Evolutionary conservation across 345 rosid genomes (phyloP).

Genomic region (Linum usitatissimum): DNA sequence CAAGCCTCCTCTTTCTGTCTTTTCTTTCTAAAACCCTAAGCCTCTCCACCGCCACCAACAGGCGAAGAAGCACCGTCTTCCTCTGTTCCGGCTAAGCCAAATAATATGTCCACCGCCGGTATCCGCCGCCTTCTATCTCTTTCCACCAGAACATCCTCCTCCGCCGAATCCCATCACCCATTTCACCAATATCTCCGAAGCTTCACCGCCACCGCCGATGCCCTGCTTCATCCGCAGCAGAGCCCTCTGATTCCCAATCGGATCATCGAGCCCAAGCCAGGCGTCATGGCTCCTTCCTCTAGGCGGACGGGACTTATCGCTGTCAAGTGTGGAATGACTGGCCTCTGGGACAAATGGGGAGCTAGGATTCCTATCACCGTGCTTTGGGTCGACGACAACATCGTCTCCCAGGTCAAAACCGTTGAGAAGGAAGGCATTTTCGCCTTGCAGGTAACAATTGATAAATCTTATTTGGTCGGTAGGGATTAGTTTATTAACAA

Average conservation of each 20-base stretch:
- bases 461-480: no score
- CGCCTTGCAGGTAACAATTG: conserved; percentile 54
- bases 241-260: conserved; percentile 13
- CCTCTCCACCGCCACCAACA: no score
- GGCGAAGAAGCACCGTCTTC: no score
- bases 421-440: conserved; percentile 80
- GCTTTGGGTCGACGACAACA: conserved; percentile 83
- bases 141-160: not conserved
- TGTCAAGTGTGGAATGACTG: conserved; percentile 85
- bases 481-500: no score
- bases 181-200: not conserved
- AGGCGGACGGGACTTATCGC: conserved; percentile 81
- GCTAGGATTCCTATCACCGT: conserved; percentile 64
- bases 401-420: conserved; percentile 90
- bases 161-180: not conserved
- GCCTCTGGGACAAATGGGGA: conserved; percentile 96
- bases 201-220: not conserved
- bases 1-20: no score
- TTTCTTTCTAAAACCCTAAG: no score
- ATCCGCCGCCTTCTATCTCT: not conserved
- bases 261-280: conserved; percentile 46
- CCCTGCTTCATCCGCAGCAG: not conserved
- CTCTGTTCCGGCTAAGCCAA: no score
- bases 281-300: conserved; percentile 50
- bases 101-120: not conserved